Conservation (phyloP, 306 rosid species). For the Urtica urens region DNA sequence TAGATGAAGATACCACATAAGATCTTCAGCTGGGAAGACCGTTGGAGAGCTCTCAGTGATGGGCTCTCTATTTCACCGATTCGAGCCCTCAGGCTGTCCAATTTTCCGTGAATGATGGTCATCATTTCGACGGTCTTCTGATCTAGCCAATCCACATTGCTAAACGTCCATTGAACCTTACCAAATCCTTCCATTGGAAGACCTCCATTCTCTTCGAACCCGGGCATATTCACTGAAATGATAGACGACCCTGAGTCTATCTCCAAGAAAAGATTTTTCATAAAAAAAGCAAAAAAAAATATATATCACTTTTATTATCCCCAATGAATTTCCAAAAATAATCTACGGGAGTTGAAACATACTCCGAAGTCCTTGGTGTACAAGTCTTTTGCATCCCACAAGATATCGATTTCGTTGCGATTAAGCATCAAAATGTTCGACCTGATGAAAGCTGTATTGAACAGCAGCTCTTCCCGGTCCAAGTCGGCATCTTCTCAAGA, state of each 20-base stretch:
- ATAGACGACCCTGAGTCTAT: slow-evolving; percentile 65
- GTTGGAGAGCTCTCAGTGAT: too few species aligned
- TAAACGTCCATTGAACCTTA: slow-evolving; percentile 87
- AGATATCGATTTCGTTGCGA: slow-evolving; percentile 69
- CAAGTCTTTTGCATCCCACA: slow-evolving; percentile 69
- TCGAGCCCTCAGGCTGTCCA: slow-evolving; percentile 25
- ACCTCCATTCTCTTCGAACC: slow-evolving; percentile 80
- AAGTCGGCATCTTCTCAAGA: slow-evolving; percentile 59
- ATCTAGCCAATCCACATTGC: slow-evolving; percentile 78
- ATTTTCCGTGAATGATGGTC: slow-evolving; percentile 34
- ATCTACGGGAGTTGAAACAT: slow-evolving; percentile 17
- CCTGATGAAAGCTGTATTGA: slow-evolving; percentile 90
- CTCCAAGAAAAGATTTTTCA: slow-evolving; percentile 86
- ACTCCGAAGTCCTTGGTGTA: slow-evolving; percentile 83
- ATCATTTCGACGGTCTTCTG: slow-evolving; percentile 53
- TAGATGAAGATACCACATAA: too few species aligned
- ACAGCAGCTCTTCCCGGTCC: slow-evolving; percentile 70
- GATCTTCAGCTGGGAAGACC: too few species aligned
- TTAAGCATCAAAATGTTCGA: slow-evolving; percentile 82
- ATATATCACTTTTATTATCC: slow-evolving; percentile 8
- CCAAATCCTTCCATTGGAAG: slow-evolving; percentile 91
- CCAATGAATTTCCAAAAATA: too few species aligned
- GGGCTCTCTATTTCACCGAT: slow-evolving; percentile 19
- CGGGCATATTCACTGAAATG: slow-evolving; percentile 30
- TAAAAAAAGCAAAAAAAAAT: slow-evolving; percentile 3